Percentiles rank a stretch among this genome's conserved stretches.
phyloP scores from a whole-genome alignment of 2,329 filamentous ascomycete species.

The Trichoderma endophyticum region DNA sequence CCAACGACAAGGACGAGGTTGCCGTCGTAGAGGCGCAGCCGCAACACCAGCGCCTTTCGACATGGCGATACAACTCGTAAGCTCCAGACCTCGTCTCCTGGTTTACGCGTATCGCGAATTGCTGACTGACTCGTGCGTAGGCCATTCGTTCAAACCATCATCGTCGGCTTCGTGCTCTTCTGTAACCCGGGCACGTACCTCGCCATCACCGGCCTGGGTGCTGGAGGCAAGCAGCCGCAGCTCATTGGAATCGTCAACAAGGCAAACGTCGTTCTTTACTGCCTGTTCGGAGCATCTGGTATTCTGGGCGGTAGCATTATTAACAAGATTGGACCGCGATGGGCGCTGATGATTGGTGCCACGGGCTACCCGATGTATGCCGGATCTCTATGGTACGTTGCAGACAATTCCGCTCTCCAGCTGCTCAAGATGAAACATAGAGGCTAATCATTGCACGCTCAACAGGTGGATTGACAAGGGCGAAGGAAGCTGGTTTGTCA shows the following conservation, averaged over 20 bases:
- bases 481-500: conserved; percentile 51
- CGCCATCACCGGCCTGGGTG: conserved; percentile 25
- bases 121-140: background rate
- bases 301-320: conserved; percentile 22
- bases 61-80: conserved; percentile 16
- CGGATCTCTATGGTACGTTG: conserved; percentile 26
- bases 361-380: conserved; percentile 18
- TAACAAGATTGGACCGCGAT: conserved; percentile 20
- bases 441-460: background rate
- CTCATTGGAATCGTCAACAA: conserved; percentile 21
- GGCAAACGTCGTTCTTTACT: conserved; percentile 22
- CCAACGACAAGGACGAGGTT: background rate
- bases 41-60: conserved; percentile 12
- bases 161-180: conserved; percentile 51
- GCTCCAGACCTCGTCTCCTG: background rate
- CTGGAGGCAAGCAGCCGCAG: conserved; percentile 22
- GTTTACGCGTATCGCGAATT: background rate
- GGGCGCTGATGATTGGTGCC: conserved; percentile 16
- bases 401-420: conserved; percentile 54
- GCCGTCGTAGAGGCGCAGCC: conserved; percentile 5
- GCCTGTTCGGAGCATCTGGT: conserved; percentile 19
- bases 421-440: conserved; percentile 53
- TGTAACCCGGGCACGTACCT: conserved; percentile 26
- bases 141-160: conserved; percentile 56
- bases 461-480: conserved; percentile 17